Percentiles rank a stretch among this genome's conserved stretches.
Evolutionary conservation across 2,329 filamentous ascomycete species (phyloP).

Genomic region (Cercospora zeina): DNA sequence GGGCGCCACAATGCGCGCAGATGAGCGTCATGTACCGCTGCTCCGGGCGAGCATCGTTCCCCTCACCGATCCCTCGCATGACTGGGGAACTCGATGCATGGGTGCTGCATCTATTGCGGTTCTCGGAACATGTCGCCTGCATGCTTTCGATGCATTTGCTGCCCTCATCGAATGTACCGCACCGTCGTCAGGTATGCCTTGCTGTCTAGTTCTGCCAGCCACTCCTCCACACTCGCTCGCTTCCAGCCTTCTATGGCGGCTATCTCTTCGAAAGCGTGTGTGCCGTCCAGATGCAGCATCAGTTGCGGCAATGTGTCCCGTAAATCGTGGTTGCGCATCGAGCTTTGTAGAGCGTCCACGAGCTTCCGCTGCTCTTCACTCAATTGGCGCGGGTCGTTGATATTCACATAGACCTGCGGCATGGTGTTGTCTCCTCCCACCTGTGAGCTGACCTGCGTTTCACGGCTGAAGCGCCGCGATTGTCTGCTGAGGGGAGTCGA

Average conservation of each 20-base stretch:
- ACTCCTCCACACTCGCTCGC: slow-evolving; percentile 63
- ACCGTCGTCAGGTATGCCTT: slow-evolving; percentile 58
- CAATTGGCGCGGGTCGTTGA: slow-evolving; percentile 29
- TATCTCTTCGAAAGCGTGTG: slow-evolving; percentile 80
- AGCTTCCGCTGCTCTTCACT: slow-evolving; percentile 23
- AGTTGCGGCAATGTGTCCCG: slow-evolving; percentile 70
- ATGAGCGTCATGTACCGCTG: slow-evolving; percentile 1
- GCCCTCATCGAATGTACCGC: slow-evolving; percentile 30
- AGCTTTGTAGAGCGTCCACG: slow-evolving; percentile 19
- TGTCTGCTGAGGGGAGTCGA: slow-evolving; percentile 17
- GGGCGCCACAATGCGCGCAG: background rate
- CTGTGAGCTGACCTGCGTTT: slow-evolving; percentile 12
- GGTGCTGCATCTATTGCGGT: slow-evolving; percentile 13
- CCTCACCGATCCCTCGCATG: slow-evolving; percentile 13
- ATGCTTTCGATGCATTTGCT: background rate
- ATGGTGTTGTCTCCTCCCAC: background rate
- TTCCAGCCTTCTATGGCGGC: slow-evolving; percentile 83
- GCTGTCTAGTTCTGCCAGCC: slow-evolving; percentile 64
- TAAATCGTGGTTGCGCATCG: slow-evolving; percentile 54
- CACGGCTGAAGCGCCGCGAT: slow-evolving; percentile 20
- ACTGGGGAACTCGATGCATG: slow-evolving; percentile 14
- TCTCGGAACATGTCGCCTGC: background rate
- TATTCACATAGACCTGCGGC: slow-evolving; percentile 19
- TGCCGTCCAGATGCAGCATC: slow-evolving; percentile 84
- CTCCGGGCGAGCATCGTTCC: slow-evolving; percentile 11